Evolutionary conservation across 345 rosid species (phyloP).

Genomic region (Populus euphratica): DNA sequence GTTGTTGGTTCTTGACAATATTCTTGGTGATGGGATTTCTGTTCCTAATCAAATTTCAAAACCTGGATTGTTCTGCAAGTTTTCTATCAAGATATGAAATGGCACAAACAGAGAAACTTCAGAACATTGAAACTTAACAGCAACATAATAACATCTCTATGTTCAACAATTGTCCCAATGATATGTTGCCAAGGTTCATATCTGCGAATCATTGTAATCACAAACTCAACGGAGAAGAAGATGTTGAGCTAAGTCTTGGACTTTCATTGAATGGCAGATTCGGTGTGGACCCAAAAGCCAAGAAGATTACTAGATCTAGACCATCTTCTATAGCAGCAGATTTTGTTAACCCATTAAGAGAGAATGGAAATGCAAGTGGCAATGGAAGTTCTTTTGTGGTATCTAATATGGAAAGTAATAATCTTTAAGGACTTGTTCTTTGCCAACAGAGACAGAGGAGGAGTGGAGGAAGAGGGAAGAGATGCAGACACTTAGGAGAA

Average conservation of each 20-base stretch:
- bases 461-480: conserved; percentile 77
- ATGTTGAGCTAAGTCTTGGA: conserved; percentile 70
- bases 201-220: conserved; percentile 23
- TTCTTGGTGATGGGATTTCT: conserved; percentile 1
- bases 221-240: conserved; percentile 29
- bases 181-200: conserved; percentile 44
- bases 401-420: conserved; percentile 13
- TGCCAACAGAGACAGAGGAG: conserved; percentile 61
- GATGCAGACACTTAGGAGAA: conserved; percentile 56
- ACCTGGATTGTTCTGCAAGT: conserved; percentile 8
- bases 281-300: conserved; percentile 67
- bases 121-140: conserved; percentile 25
- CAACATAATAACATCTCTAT: neutral
- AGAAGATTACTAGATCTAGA: conserved; percentile 41
- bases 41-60: conserved; percentile 9
- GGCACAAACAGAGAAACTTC: conserved; percentile 34
- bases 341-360: conserved; percentile 32
- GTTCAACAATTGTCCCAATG: conserved; percentile 24
- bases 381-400: conserved; percentile 11
- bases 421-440: conserved; percentile 56
- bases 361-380: conserved; percentile 1
- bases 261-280: conserved; percentile 75
- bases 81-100: conserved; percentile 12
- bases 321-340: conserved; percentile 65
- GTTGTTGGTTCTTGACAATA: conserved; percentile 3